Base-by-base conservation (phyloP, 2,329 filamentous ascomycete genomes). In the Curvularia lunata region DNA sequence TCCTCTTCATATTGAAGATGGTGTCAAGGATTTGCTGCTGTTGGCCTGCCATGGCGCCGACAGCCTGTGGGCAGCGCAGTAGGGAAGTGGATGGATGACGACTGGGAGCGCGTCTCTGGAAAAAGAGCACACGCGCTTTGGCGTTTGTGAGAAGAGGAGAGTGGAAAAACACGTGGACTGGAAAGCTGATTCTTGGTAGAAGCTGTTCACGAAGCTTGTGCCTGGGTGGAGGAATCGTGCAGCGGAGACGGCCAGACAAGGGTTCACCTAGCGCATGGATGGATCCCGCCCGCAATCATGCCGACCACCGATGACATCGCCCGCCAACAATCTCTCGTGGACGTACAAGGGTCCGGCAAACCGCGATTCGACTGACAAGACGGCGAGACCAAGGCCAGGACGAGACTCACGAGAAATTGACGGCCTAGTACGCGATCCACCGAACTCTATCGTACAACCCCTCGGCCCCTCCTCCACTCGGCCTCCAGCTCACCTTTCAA, bases 1-100 rank as follows among this genome's bases (percentile, higher is more conserved):
- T 70, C 60, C 72, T 66, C 70, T 78, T 78, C 73, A 78, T 76
- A 53, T 61, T 72, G 65, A 76, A 75, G 61, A 78, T 77, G 54
- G 74, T 75, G 54, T 77, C 75, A 34, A 73, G 68, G 48, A 78
- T 77, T 61, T 76, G 73, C 62, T 76, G 73, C 67, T 78, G 76
- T 58, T 77, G 75, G 58, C 73, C 72, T 34, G 75, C 74, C 75
- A 77, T 78, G 64, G 65, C 64, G 69, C 58, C 53, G 53, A 61
- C 47, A 46, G 61, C 56, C 53, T 62, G 53, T 48, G 34, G 65
- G 52, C 56, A 65, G 70, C 56, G 51, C 55, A 45, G 56, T 57
- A 47, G 37, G 55, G 61, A 62, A 63, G 62, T 58, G 50, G 63
- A 59, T 41, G 47, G 32, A 25, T 28, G 21, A 19, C 40, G n/a